phyloP scores from a whole-genome alignment of 2,329 filamentous ascomycete genomes.

The Sporothrix pseudoabietina region DNA sequence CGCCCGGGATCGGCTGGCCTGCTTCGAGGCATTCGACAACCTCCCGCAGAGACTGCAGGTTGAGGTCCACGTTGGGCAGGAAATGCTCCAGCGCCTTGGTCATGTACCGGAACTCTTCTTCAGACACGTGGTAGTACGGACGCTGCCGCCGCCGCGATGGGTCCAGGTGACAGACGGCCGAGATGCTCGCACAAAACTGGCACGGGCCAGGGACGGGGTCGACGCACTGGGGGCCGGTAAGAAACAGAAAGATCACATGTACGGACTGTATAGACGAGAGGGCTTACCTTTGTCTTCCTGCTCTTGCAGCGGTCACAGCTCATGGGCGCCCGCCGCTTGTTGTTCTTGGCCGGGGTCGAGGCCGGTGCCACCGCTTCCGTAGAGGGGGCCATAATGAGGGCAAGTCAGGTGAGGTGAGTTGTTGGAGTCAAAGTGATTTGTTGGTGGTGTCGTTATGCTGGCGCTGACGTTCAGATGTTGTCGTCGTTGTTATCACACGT shows the following conservation, averaged over 20 bases:
- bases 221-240: constrained; percentile 30
- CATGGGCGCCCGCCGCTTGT: constrained; percentile 39
- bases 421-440: background rate
- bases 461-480: background rate
- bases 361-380: background rate
- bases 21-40: constrained; percentile 33
- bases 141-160: constrained; percentile 39
- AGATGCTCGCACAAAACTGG: constrained; percentile 39
- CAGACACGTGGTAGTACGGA: constrained; percentile 40
- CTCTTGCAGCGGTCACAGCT: constrained; percentile 41
- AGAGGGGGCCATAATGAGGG: background rate
- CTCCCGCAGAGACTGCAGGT: constrained; percentile 36
- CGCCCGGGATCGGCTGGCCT: background rate
- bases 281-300: constrained; percentile 39
- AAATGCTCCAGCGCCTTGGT: constrained; percentile 39
- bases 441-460: background rate
- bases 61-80: constrained; percentile 37
- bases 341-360: background rate
- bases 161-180: constrained; percentile 38
- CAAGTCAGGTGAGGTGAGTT: background rate
- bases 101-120: constrained; percentile 40
- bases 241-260: too few relatives aligned
- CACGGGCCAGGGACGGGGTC: constrained; percentile 39
- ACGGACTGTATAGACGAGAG: too few relatives aligned
- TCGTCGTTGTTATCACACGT: background rate